A percentile compares a stretch with the other conserved stretches of the same genome.
Evolutionary conservation across 192 early-diverging fungal species (phyloP).

Genomic region (Coemansia sp.): DNA sequence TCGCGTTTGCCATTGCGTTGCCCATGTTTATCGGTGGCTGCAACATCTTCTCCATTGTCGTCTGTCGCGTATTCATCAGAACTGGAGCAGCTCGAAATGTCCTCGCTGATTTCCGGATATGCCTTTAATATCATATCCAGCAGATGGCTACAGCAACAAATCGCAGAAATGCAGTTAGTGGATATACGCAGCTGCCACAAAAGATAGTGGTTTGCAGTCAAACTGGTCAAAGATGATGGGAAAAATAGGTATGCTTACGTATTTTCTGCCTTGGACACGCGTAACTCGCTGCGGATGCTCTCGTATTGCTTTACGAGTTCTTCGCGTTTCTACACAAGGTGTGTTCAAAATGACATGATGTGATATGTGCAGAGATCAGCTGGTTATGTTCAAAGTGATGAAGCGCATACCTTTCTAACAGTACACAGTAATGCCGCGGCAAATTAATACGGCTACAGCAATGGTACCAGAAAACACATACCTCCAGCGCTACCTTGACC

Average conservation of each 20-base stretch:
- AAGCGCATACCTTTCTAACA: neutral
- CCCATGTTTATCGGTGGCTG: neutral
- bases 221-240: too few species aligned
- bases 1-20: slow-evolving; percentile 21
- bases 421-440: neutral
- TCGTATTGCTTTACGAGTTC: slow-evolving; percentile 40
- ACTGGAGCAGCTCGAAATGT: slow-evolving; percentile 39
- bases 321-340: slow-evolving; percentile 33
- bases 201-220: too few species aligned
- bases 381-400: neutral
- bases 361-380: neutral
- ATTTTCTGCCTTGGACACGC: slow-evolving; percentile 37
- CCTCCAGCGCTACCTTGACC: slow-evolving; percentile 49
- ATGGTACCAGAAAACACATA: slow-evolving; percentile 6
- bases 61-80: slow-evolving; percentile 20
- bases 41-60: slow-evolving; percentile 2
- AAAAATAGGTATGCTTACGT: slow-evolving; percentile 49
- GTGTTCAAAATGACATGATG: neutral
- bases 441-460: neutral
- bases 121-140: slow-evolving; percentile 45
- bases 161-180: neutral
- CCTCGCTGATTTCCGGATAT: slow-evolving; percentile 43
- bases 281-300: slow-evolving; percentile 21
- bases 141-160: slow-evolving; percentile 36
- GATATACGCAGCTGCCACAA: neutral